Conservation (phyloP, 2,329 filamentous ascomycete genomes). For the Plectosphaerella plurivora region DNA sequence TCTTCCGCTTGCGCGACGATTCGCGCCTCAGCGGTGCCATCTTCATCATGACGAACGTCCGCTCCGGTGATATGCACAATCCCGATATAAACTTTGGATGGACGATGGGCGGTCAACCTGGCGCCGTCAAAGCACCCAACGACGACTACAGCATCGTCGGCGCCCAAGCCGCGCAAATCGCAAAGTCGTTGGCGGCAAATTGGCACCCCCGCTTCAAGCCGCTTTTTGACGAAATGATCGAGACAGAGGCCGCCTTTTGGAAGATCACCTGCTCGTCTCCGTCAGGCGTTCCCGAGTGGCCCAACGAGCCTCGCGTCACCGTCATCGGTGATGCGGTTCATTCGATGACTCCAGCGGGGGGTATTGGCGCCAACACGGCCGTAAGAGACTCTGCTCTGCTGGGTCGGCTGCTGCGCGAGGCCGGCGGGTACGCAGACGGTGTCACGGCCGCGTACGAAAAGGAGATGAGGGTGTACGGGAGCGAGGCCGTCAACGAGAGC, state of each 20-base stretch:
- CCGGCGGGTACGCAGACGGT: slow-evolving; percentile 49
- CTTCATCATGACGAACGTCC: slow-evolving; percentile 60
- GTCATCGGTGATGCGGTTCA: slow-evolving; percentile 55
- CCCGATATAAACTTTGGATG: slow-evolving; percentile 55
- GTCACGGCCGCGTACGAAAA: slow-evolving; percentile 54
- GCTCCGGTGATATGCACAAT: slow-evolving; percentile 54
- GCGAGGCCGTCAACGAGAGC: slow-evolving; percentile 49
- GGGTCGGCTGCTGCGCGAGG: slow-evolving; percentile 44
- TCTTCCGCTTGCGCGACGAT: slow-evolving; percentile 50
- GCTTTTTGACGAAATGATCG: slow-evolving; percentile 54
- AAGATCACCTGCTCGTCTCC: slow-evolving; percentile 62
- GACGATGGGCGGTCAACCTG: slow-evolving; percentile 56
- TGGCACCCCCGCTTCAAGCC: slow-evolving; percentile 54
- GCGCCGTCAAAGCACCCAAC: slow-evolving; percentile 53
- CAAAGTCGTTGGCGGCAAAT: slow-evolving; percentile 45
- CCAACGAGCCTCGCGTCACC: slow-evolving; percentile 52
- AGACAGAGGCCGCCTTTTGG: slow-evolving; percentile 57
- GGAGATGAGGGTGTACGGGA: slow-evolving; percentile 57
- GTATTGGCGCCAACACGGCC: slow-evolving; percentile 54
- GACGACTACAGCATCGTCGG: slow-evolving; percentile 57
- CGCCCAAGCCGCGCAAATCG: slow-evolving; percentile 50
- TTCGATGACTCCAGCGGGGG: slow-evolving; percentile 53
- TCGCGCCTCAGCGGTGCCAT: slow-evolving; percentile 39
- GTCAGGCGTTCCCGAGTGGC: slow-evolving; percentile 55
- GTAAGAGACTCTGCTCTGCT: slow-evolving; percentile 50